Base-by-base conservation (phyloP, 2,329 filamentous ascomycete genomes). In the Phaeomoniella chlamydospora region DNA sequence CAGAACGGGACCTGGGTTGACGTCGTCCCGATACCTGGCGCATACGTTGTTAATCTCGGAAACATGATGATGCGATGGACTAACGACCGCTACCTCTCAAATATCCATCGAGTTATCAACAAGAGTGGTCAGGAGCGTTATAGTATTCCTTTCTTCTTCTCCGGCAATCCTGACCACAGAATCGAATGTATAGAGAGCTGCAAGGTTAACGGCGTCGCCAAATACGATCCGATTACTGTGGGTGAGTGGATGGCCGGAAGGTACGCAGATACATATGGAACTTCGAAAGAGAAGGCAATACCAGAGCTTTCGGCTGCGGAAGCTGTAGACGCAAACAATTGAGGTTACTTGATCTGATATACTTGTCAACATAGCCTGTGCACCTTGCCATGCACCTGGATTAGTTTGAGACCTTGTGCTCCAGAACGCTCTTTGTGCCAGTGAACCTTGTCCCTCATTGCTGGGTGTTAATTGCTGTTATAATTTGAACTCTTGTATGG, bases 241-340 rank as follows among this genome's bases (percentile, higher is more conserved):
- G 51, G 59, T 40, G 51, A 61, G 18, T 55, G 56, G 35, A 55
- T 64, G 4, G 46, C 49, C 33, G 51, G 49, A 1, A 52, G 57
- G n/a, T 65, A 64, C 39, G 50, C 53, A 32, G 54, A 57, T 40
- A 62, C 56, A 36, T 64, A 64, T 47, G 60, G 60, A n/a, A n/a
- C n/a, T n/a, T n/a, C n/a, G n/a, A n/a, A n/a, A n/a, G n/a, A n/a
- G n/a, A n/a, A n/a, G n/a, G n/a, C n/a, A n/a, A n/a, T n/a, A n/a
- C n/a, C n/a, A n/a, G n/a, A n/a, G n/a, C n/a, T n/a, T n/a, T n/a
- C n/a, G n/a, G n/a, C n/a, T n/a, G n/a, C n/a, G n/a, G n/a, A n/a
- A n/a, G n/a, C n/a, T n/a, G n/a, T n/a, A n/a, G n/a, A n/a, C n/a
- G n/a, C n/a, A n/a, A n/a, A n/a, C n/a, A n/a, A n/a, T n/a, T n/a